A percentile compares a stretch with the other conserved stretches of the same genome.
Conservation (phyloP, 2,329 filamentous ascomycete species). For the Thyridium curvatum region DNA sequence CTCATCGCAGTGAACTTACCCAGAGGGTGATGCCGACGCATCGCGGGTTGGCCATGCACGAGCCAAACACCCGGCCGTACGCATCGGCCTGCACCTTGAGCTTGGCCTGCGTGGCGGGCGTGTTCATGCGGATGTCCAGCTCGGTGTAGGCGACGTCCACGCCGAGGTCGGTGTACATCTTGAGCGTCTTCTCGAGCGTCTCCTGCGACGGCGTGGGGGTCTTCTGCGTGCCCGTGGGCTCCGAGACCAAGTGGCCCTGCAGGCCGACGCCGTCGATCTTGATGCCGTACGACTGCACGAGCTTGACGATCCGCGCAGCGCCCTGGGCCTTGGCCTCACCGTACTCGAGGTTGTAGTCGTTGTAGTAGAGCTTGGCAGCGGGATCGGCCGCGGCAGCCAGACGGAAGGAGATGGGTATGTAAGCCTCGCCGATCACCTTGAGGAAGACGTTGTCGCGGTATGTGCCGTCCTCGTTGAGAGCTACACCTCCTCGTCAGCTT, state of each 20-base stretch:
- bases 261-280: slow-evolving; percentile 46
- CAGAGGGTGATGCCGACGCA: slow-evolving; percentile 21
- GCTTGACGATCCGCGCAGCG: slow-evolving; percentile 23
- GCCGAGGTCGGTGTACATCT: slow-evolving; percentile 30
- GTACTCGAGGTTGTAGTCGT: slow-evolving; percentile 39
- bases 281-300: slow-evolving; percentile 24
- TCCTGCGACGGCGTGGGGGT: slow-evolving; percentile 23
- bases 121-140: slow-evolving; percentile 39
- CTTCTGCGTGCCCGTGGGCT: slow-evolving; percentile 27
- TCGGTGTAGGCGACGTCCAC: slow-evolving; percentile 47
- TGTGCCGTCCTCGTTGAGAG: slow-evolving; percentile 42
- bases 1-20: slow-evolving; percentile 10
- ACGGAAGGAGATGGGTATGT: slow-evolving; percentile 43
- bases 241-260: slow-evolving; percentile 39
- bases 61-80: slow-evolving; percentile 23
- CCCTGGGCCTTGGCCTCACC: slow-evolving; percentile 24
- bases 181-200: slow-evolving; percentile 23
- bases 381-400: slow-evolving; percentile 38
- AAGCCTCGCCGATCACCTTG: slow-evolving; percentile 39
- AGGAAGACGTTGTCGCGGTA: slow-evolving; percentile 38
- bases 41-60: slow-evolving; percentile 15
- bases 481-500: slow-evolving; percentile 1
- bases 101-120: slow-evolving; percentile 29
- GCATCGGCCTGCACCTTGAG: slow-evolving; percentile 32
- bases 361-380: slow-evolving; percentile 44